Evolutionary conservation across 345 rosid species (phyloP).

Genomic region (Brassica cretica): DNA sequence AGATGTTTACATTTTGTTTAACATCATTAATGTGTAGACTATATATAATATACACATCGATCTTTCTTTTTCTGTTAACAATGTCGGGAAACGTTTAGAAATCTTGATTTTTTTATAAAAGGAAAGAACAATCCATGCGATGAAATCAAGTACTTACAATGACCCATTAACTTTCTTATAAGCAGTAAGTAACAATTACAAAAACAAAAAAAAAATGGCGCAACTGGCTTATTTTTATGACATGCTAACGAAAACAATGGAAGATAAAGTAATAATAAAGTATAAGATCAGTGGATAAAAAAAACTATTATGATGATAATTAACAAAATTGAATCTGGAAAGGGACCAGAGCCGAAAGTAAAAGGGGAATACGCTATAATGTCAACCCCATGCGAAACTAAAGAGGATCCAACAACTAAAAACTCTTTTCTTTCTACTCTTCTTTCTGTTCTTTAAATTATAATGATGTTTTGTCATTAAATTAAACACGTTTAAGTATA

Average conservation of each 20-base stretch:
- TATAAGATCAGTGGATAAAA: constrained; percentile 31
- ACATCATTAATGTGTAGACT: not conserved
- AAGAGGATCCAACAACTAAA: constrained; percentile 41
- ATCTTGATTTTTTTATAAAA: not conserved
- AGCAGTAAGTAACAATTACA: constrained; percentile 25
- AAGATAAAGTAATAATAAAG: not conserved
- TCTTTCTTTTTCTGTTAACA: not conserved
- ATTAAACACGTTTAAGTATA: not conserved
- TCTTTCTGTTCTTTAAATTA: not conserved
- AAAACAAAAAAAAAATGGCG: not conserved
- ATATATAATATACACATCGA: not conserved
- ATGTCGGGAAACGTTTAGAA: not conserved
- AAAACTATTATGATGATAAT: constrained; percentile 25
- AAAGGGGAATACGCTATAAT: constrained; percentile 35
- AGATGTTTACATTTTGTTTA: not conserved
- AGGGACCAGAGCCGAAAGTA: constrained; percentile 43
- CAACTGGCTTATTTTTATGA: constrained; percentile 12
- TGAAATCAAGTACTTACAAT: not conserved
- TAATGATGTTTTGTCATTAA: not conserved
- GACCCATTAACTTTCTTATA: constrained; percentile 14
- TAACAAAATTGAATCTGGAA: constrained; percentile 31
- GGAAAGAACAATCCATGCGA: constrained; percentile 2
- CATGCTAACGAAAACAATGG: not conserved
- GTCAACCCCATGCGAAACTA: constrained; percentile 39
- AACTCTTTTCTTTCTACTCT: constrained; percentile 17